These are phyloP conservation scores for Pyricularia sp. DNA, from an alignment of 2,329 filamentous ascomycete species.

Conservation along the genomic window DNA sequence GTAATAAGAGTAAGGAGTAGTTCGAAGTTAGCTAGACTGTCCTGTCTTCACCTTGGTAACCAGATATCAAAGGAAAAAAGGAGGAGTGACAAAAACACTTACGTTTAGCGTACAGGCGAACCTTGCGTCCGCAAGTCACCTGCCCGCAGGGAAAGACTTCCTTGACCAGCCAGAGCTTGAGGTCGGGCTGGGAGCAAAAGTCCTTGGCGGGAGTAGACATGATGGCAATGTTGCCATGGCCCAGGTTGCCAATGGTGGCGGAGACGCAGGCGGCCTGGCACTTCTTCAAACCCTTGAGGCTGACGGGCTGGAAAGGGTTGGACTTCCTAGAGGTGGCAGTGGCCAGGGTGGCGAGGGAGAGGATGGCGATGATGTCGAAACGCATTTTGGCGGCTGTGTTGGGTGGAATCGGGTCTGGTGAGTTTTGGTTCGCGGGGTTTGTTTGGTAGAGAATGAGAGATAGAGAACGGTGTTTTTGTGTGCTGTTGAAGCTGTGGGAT, in stretches of 20 bases:
- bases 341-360: background rate
- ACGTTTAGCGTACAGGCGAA: background rate
- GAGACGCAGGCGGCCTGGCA: background rate
- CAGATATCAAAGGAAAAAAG: background rate
- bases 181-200: background rate
- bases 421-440: background rate
- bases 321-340: background rate
- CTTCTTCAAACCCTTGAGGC: background rate
- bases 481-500: background rate
- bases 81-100: background rate
- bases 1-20: background rate
- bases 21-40: background rate
- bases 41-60: background rate
- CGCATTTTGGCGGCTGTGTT: background rate
- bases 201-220: background rate
- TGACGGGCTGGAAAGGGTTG: background rate
- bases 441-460: background rate
- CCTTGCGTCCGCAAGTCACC: background rate
- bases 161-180: background rate
- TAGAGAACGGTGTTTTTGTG: background rate
- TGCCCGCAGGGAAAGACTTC: background rate
- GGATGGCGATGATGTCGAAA: background rate
- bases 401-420: background rate
- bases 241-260: background rate
- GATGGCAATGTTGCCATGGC: background rate